phyloP scores from a whole-genome alignment of 2,329 filamentous ascomycete genomes.

The Sodiomyces alkalinus region DNA sequence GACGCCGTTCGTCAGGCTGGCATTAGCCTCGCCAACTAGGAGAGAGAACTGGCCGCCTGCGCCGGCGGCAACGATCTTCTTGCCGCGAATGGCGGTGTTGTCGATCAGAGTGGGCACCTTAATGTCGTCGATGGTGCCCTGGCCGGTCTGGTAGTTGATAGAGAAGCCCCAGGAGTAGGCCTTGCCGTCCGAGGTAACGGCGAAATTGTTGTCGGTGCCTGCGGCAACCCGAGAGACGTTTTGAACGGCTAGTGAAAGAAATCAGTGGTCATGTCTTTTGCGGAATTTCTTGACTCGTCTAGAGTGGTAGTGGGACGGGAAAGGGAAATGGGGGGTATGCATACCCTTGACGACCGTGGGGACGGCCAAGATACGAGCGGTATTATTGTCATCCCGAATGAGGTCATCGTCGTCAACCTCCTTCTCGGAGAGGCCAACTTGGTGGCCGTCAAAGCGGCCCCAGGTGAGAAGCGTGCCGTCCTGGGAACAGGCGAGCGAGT shows the following conservation, averaged over 20 bases:
- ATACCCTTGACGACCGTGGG: conserved; percentile 46
- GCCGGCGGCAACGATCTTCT: conserved; percentile 62
- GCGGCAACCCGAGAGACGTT: conserved; percentile 45
- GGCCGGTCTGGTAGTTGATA: conserved; percentile 65
- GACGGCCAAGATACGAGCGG: conserved; percentile 55
- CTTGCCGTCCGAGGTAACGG: conserved; percentile 52
- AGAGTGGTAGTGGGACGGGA: neutral
- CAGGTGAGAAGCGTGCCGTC: conserved; percentile 43
- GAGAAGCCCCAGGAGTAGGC: conserved; percentile 73
- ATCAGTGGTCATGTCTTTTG: neutral
- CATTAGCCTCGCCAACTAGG: too few relatives aligned
- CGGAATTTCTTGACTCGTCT: too few relatives aligned
- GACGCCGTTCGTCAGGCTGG: too few relatives aligned
- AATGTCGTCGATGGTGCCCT: conserved; percentile 65
- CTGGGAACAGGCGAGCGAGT: conserved; percentile 50
- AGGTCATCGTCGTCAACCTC: conserved; percentile 41
- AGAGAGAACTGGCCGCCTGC: conserved; percentile 77
- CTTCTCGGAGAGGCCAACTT: conserved; percentile 40
- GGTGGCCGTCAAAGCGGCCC: conserved; percentile 41
- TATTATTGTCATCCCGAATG: conserved; percentile 47
- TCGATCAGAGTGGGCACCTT: conserved; percentile 64
- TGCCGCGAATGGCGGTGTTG: conserved; percentile 65
- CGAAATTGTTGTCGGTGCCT: conserved; percentile 61
- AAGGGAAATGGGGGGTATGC: conserved; percentile 9
- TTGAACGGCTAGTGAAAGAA: conserved; percentile 25